Evolutionary conservation across 345 rosid species (phyloP).

Genomic region (Kernera saxatilis): DNA sequence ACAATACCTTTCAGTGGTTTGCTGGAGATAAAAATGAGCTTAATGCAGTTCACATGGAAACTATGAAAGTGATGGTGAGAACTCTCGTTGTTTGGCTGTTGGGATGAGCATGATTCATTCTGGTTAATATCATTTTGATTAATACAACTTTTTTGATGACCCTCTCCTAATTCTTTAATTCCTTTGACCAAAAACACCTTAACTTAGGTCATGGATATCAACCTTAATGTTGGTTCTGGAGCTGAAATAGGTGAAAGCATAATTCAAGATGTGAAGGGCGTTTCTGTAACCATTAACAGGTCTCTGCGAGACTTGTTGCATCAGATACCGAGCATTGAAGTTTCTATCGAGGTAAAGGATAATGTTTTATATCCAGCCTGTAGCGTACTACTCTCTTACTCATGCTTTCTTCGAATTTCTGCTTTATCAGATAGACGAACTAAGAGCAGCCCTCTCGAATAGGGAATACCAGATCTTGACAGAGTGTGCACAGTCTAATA

Average conservation of each 20-base stretch:
- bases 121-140: constrained; percentile 9
- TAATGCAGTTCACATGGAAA: constrained; percentile 81
- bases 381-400: constrained; percentile 7
- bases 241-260: constrained; percentile 81
- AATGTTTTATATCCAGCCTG: constrained; percentile 14
- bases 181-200: neutral
- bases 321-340: constrained; percentile 73
- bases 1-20: constrained; percentile 82
- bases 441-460: constrained; percentile 75
- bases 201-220: constrained; percentile 81
- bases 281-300: constrained; percentile 74
- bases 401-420: constrained; percentile 21
- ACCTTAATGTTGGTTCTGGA: constrained; percentile 85
- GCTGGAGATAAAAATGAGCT: constrained; percentile 66
- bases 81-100: constrained; percentile 10
- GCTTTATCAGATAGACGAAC: constrained; percentile 65
- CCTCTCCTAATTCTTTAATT: neutral
- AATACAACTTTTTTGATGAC: neutral
- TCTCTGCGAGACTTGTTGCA: constrained; percentile 88
- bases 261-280: constrained; percentile 83
- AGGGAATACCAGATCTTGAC: constrained; percentile 85
- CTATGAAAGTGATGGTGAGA: constrained; percentile 77
- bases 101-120: constrained; percentile 11
- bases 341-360: constrained; percentile 55
- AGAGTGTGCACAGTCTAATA: constrained; percentile 81